phyloP scores from a whole-genome alignment of 2,329 filamentous ascomycete genomes.

The Sordariomycetes sp. region DNA sequence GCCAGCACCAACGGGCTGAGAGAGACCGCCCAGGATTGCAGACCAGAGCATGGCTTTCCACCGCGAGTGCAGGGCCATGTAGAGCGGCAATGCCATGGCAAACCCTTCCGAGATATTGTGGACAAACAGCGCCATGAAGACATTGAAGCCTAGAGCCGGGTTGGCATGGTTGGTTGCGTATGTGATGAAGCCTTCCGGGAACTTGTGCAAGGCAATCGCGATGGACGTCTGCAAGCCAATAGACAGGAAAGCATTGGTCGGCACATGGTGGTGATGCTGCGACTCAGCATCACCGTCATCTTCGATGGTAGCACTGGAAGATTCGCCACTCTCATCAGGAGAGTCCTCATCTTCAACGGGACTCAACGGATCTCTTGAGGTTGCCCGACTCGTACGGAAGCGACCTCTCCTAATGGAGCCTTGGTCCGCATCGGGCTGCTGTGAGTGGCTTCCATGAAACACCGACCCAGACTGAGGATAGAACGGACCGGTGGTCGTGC shows the following conservation, averaged over 20 bases:
- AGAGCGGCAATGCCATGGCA: slow-evolving; percentile 84
- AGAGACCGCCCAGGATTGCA: slow-evolving; percentile 73
- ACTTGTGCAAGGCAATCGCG: slow-evolving; percentile 91
- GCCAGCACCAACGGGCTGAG: slow-evolving; percentile 77
- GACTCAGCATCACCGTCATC: slow-evolving; percentile 35
- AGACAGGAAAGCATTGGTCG: slow-evolving; percentile 84
- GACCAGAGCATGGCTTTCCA: slow-evolving; percentile 78
- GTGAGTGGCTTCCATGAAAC: slow-evolving; percentile 14
- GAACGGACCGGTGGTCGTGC: slow-evolving; percentile 29
- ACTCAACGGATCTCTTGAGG: slow-evolving; percentile 25
- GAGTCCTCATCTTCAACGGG: slow-evolving; percentile 11
- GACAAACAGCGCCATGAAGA: slow-evolving; percentile 93
- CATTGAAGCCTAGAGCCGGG: slow-evolving; percentile 75
- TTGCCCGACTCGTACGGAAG: slow-evolving; percentile 26
- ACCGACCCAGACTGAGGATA: slow-evolving; percentile 14
- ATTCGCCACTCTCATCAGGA: slow-evolving; percentile 1
- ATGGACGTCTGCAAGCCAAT: slow-evolving; percentile 95
- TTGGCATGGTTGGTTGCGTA: slow-evolving; percentile 97
- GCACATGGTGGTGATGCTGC: slow-evolving; percentile 86
- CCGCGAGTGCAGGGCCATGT: slow-evolving; percentile 78
- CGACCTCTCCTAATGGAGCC: slow-evolving; percentile 17
- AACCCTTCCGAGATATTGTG: slow-evolving; percentile 99
- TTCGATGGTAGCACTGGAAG: slow-evolving; percentile 4
- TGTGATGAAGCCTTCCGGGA: slow-evolving; percentile 81
- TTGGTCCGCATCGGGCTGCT: slow-evolving; percentile 11